Percentiles rank a stretch among this genome's conserved stretches.
These are phyloP conservation scores for Chrysopogon serrulatus DNA, from an alignment of 176 grass and related monocot genomes.

Conservation along the genomic window DNA sequence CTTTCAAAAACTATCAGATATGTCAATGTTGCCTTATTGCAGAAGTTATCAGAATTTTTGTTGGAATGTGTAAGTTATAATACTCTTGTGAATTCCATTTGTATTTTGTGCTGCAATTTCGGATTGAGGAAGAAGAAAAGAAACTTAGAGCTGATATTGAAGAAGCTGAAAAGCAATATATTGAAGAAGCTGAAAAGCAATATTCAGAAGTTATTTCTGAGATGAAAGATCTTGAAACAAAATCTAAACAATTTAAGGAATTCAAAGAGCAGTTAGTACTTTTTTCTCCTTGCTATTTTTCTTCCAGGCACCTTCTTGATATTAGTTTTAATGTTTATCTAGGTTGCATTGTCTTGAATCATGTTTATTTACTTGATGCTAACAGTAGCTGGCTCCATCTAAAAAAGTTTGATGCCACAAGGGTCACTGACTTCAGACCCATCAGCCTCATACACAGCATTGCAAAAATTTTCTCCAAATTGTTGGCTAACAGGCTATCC, in stretches of 20 bases:
- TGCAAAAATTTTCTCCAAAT: too few relatives aligned
- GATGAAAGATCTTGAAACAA: conserved; percentile 75
- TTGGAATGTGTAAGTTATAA: background rate
- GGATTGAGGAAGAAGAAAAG: conserved; percentile 88
- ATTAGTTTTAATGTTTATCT: background rate
- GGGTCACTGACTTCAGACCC: too few relatives aligned
- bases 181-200: conserved; percentile 71
- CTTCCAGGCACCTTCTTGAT: background rate
- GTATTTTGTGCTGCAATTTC: conserved; percentile 11
- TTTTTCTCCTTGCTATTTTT: background rate
- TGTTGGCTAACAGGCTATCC: too few relatives aligned
- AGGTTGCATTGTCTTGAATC: background rate
- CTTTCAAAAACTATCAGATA: too few relatives aligned
- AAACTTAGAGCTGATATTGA: conserved; percentile 73
- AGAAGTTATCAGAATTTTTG: background rate
- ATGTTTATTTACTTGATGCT: background rate
- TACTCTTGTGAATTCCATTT: background rate
- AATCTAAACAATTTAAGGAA: conserved; percentile 84
- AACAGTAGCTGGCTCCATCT: background rate
- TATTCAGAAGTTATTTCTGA: conserved; percentile 64
- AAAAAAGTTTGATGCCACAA: too few relatives aligned
- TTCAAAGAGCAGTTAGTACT: conserved; percentile 70
- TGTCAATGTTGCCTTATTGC: background rate
- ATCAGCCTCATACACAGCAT: too few relatives aligned
- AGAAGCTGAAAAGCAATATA: conserved; percentile 26